These are phyloP conservation scores for Lanmaoa rubissima DNA, from an alignment of 768 basidiomycete genomes.

Conservation along the genomic window DNA sequence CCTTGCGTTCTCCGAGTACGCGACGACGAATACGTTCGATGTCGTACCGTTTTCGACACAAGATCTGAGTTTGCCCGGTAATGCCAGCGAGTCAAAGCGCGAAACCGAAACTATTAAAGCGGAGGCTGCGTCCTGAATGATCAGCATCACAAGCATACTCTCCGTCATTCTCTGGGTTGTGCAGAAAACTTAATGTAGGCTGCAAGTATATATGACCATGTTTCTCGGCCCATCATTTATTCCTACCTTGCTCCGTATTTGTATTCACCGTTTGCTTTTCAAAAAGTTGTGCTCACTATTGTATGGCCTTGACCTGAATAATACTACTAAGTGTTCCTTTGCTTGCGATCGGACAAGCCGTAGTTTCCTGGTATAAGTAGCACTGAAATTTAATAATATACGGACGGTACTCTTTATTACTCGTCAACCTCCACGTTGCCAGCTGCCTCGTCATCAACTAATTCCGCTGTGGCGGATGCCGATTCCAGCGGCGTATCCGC, in stretches of 20 bases:
- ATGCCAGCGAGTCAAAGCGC: constrained; percentile 57
- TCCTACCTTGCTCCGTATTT: constrained; percentile 38
- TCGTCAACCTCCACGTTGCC: constrained; percentile 40
- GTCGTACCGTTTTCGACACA: constrained; percentile 65
- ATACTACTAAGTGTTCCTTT: constrained; percentile 27
- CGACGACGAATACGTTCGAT: constrained; percentile 64
- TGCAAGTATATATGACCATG: constrained; percentile 34
- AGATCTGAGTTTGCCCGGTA: constrained; percentile 59
- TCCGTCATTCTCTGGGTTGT: constrained; percentile 25
- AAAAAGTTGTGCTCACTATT: constrained; percentile 36
- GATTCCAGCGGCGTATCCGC: constrained; percentile 47
- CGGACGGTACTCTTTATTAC: constrained; percentile 18
- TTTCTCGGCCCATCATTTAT: constrained; percentile 35
- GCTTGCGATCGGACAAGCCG: constrained; percentile 9
- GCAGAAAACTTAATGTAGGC: constrained; percentile 31
- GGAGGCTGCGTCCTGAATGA: constrained; percentile 45
- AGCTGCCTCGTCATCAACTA: constrained; percentile 34
- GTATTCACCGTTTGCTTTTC: constrained; percentile 35
- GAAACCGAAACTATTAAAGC: constrained; percentile 67
- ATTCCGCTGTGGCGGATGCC: constrained; percentile 39
- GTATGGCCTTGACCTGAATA: constrained; percentile 34
- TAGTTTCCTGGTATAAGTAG: constrained; percentile 20
- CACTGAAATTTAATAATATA: constrained; percentile 19
- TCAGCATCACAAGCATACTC: constrained; percentile 18
- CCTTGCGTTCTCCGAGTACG: constrained; percentile 71